Conservation (phyloP, 2,329 filamentous ascomycete genomes). For the Simplicillium aogashimaense region DNA sequence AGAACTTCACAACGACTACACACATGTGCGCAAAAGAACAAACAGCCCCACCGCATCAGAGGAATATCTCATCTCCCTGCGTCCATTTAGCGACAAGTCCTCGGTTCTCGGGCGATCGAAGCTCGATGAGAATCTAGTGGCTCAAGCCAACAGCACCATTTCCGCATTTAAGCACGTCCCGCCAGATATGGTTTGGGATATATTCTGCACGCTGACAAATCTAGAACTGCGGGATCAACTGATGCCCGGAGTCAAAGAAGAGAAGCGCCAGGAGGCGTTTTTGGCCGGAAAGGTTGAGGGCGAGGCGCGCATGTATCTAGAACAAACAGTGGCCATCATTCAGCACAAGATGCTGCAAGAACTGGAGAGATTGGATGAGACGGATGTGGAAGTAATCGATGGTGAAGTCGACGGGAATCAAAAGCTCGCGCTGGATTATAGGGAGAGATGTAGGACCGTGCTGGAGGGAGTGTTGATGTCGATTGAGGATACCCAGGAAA, state of each 20-base stretch:
- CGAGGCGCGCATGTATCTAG: slow-evolving; percentile 17
- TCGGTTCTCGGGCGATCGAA: slow-evolving; percentile 35
- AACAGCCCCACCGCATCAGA: slow-evolving; percentile 14
- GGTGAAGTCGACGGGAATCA: slow-evolving; percentile 33
- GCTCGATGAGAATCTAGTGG: slow-evolving; percentile 21
- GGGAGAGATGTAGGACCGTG: slow-evolving; percentile 36
- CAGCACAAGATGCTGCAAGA: slow-evolving; percentile 31
- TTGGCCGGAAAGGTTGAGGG: slow-evolving; percentile 19
- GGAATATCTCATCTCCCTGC: slow-evolving; percentile 44
- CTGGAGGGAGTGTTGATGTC: slow-evolving; percentile 33
- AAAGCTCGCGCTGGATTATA: slow-evolving; percentile 36
- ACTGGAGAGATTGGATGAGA: slow-evolving; percentile 34
- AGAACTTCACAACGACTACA: slow-evolving; percentile 48
- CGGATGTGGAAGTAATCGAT: slow-evolving; percentile 31
- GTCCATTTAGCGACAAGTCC: slow-evolving; percentile 34
- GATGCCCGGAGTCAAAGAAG: slow-evolving; percentile 11
- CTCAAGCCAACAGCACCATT: slow-evolving; percentile 14
- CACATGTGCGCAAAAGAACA: slow-evolving; percentile 41
- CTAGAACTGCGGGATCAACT: slow-evolving; percentile 18
- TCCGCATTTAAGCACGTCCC: slow-evolving; percentile 39
- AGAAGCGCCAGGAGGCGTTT: slow-evolving; percentile 14
- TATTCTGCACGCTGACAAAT: slow-evolving; percentile 29
- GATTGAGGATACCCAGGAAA: slow-evolving; percentile 13
- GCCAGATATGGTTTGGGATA: slow-evolving; percentile 41
- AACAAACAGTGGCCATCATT: slow-evolving; percentile 28